Percentiles rank a stretch among this genome's conserved stretches.
These are phyloP conservation scores for Myriosclerotinia duriaeana DNA, from an alignment of 2,329 filamentous ascomycete species.

Conservation along the genomic window DNA sequence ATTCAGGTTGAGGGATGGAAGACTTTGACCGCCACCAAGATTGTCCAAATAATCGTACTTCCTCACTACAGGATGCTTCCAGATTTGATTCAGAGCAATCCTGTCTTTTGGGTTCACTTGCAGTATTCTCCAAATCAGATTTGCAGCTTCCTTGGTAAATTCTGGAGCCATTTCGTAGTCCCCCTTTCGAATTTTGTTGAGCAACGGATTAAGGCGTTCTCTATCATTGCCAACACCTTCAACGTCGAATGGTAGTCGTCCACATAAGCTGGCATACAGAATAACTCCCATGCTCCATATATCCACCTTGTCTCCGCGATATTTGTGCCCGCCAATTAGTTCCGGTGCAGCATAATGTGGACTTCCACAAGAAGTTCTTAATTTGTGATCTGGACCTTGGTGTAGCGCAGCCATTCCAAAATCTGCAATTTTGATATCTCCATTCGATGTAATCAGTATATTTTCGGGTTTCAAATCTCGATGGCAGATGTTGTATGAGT, in stretches of 20 bases:
- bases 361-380: slow-evolving; percentile 90
- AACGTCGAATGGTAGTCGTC: slow-evolving; percentile 77
- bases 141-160: slow-evolving; percentile 67
- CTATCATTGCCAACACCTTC: slow-evolving; percentile 32
- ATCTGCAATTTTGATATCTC: slow-evolving; percentile 89
- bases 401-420: slow-evolving; percentile 95
- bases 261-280: slow-evolving; percentile 82
- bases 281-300: slow-evolving; percentile 95
- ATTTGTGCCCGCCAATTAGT: slow-evolving; percentile 72
- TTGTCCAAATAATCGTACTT: slow-evolving; percentile 79
- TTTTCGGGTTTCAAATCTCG: slow-evolving; percentile 97
- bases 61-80: slow-evolving; percentile 80
- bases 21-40: slow-evolving; percentile 42
- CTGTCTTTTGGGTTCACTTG: slow-evolving; percentile 74
- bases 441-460: slow-evolving; percentile 75
- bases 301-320: slow-evolving; percentile 83
- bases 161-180: slow-evolving; percentile 60
- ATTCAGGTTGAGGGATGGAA: slow-evolving; percentile 56
- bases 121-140: slow-evolving; percentile 78
- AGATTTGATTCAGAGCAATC: slow-evolving; percentile 78
- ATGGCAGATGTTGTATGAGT: slow-evolving; percentile 92
- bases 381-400: slow-evolving; percentile 73
- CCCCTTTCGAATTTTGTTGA: slow-evolving; percentile 59
- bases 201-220: slow-evolving; percentile 55
- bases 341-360: slow-evolving; percentile 97